Evolutionary conservation across 306 rosid species (phyloP).

Genomic region (Dalbergia cultrata): DNA sequence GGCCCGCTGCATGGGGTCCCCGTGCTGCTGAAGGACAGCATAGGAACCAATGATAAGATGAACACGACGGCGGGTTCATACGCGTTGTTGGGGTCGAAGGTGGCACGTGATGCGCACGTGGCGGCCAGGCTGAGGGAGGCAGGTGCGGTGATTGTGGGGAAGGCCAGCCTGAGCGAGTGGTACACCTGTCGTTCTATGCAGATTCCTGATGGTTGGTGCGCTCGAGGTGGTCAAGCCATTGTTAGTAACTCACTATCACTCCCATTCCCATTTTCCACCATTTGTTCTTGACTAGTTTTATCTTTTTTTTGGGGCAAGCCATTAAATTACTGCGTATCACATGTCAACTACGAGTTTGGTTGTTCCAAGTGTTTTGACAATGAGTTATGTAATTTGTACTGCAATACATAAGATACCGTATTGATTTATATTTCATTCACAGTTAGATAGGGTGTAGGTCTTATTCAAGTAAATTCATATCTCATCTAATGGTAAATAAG

Average conservation of each 20-base stretch:
- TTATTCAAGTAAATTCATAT: too few relatives aligned
- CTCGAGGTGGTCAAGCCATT: slow-evolving; percentile 64
- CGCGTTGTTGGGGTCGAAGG: slow-evolving; percentile 70
- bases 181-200: slow-evolving; percentile 46
- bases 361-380: too few relatives aligned
- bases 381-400: too few relatives aligned
- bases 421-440: too few relatives aligned
- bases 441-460: too few relatives aligned
- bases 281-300: too few relatives aligned
- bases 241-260: slow-evolving; percentile 40
- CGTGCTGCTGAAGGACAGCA: slow-evolving; percentile 68
- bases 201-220: slow-evolving; percentile 58
- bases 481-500: too few relatives aligned
- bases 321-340: too few relatives aligned
- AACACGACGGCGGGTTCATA: slow-evolving; percentile 72
- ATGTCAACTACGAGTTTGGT: too few relatives aligned
- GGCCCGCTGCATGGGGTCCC: slow-evolving; percentile 67
- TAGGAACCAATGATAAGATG: slow-evolving; percentile 62
- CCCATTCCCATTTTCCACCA: background rate
- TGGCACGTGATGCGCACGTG: slow-evolving; percentile 69
- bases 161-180: slow-evolving; percentile 68
- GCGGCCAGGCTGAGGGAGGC: slow-evolving; percentile 59
- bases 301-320: too few relatives aligned
- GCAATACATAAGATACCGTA: too few relatives aligned
- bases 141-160: slow-evolving; percentile 72